Evolutionary conservation across 768 basidiomycete species (phyloP), one percentile per base, ranked within the genome.

Genomic region (Boletus bicolor): DNA sequence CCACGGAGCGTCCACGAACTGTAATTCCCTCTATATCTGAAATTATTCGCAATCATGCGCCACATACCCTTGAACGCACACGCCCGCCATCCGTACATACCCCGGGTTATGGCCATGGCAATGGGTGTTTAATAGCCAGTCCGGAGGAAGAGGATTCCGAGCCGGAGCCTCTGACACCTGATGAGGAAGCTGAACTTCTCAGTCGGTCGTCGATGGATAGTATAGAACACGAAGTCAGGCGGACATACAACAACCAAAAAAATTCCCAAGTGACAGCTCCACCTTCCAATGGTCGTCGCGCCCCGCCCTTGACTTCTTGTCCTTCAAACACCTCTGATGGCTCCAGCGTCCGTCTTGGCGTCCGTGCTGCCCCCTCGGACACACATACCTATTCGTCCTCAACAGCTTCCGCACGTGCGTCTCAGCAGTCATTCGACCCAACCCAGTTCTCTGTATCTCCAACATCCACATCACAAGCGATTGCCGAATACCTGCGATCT

Each of bases 161-260:
- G 42, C 78, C 80, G 34, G 84, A 83, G 60, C 75, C 78, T 8
- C 63, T 79, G 44, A 68, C 77, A 39, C 73, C 75, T 38, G 79
- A 81, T 51, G 85, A 86, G 56, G 87, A 87, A 57, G 75, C 76
- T 2, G 87, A 89, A 44, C 64, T 86, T 45, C 60, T 89, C 48
- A 85, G 87, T 39, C 83, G 88, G n/a, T 93, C 92, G 21, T 93
- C 91, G 17, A 82, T 92, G 59, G 92, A 94, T 69, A 92, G 90
- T 56, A 85, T 94, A 28, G 89, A 91, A 21, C 85, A 90, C 63
- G 92, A 94, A 76, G 83, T 91, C 34, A 81, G 79, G 55, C 82
- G 75, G 53, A 91, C 88, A 10, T 74, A 91, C 58, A 83, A 81
- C 57, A 82, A 79, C 47, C 85, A 90, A 68, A 67, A 63, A 50